phyloP scores from a whole-genome alignment of 768 basidiomycete species.

The Scleroderma citrinum region DNA sequence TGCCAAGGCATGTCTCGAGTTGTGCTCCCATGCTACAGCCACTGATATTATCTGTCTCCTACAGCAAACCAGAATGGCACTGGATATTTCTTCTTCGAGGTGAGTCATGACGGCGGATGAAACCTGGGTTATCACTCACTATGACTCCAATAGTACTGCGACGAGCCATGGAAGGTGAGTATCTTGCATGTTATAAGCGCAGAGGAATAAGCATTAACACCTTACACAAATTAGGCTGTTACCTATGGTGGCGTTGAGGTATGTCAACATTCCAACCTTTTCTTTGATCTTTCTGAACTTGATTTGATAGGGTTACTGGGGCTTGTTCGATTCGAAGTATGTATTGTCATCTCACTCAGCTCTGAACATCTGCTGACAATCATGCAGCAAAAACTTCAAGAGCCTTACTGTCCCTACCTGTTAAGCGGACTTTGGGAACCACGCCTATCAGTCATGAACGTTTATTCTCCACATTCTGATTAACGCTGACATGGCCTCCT shows the following conservation, averaged over 20 bases:
- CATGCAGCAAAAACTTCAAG: conserved; percentile 63
- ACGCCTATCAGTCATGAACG: conserved; percentile 2
- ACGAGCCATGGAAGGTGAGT: conserved; percentile 77
- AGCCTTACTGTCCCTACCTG: conserved; percentile 54
- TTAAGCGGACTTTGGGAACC: not conserved
- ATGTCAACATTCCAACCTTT: not conserved
- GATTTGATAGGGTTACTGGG: conserved; percentile 49
- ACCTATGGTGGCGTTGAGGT: conserved; percentile 78
- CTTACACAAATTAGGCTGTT: conserved; percentile 33
- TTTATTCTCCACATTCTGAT: conserved; percentile 1
- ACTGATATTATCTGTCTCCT: conserved; percentile 6
- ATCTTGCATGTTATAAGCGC: not conserved
- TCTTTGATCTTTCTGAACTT: conserved; percentile 1
- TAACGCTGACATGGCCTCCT: not conserved
- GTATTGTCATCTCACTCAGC: conserved; percentile 9
- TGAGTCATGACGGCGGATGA: conserved; percentile 15
- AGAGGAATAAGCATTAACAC: conserved; percentile 5
- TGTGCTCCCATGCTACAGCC: too few relatives aligned
- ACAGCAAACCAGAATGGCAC: conserved; percentile 77
- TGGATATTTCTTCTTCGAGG: conserved; percentile 86
- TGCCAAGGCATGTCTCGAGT: conserved; percentile 38
- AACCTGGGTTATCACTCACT: conserved; percentile 1
- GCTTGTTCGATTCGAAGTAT: conserved; percentile 56
- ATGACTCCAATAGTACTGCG: conserved; percentile 44
- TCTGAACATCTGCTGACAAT: conserved; percentile 7